Conservation (phyloP, 2,329 filamentous ascomycete species). For the Microdochium nivale region DNA sequence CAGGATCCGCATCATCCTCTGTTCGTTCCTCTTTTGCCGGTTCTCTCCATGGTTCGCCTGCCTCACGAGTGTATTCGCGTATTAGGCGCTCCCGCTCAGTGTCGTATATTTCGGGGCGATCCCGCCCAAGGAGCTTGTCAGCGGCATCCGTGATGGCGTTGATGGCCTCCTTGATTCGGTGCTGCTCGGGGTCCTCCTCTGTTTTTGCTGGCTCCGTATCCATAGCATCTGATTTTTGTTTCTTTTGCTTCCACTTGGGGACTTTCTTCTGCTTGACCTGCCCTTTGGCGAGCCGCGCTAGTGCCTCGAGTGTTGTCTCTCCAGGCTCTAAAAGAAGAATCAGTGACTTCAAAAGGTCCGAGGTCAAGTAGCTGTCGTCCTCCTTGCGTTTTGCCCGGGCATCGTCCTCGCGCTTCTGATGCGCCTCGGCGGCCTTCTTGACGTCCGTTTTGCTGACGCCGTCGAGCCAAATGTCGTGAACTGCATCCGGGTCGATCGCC, state of each 20-base stretch:
- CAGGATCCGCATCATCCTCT: slow-evolving; percentile 8
- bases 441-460: slow-evolving; percentile 93
- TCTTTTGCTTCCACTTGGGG: slow-evolving; percentile 64
- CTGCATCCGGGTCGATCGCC: slow-evolving; percentile 77
- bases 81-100: slow-evolving; percentile 75
- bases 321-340: slow-evolving; percentile 67
- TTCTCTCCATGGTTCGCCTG: slow-evolving; percentile 73
- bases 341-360: slow-evolving; percentile 64
- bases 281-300: slow-evolving; percentile 68
- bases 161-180: slow-evolving; percentile 62
- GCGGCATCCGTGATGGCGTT: slow-evolving; percentile 82
- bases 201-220: slow-evolving; percentile 55
- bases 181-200: slow-evolving; percentile 60
- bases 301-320: slow-evolving; percentile 81
- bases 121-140: slow-evolving; percentile 74
- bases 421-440: slow-evolving; percentile 75
- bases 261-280: slow-evolving; percentile 50
- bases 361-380: slow-evolving; percentile 66
- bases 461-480: slow-evolving; percentile 88
- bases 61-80: slow-evolving; percentile 75
- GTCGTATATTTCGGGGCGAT: slow-evolving; percentile 87
- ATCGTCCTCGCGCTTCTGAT: slow-evolving; percentile 76
- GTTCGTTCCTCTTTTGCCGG: slow-evolving; percentile 23
- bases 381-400: slow-evolving; percentile 60
- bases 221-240: slow-evolving; percentile 53